A percentile compares a stretch with the other conserved stretches of the same genome.
phyloP scores from a whole-genome alignment of 345 rosid genomes.

The Kandelia obovata region DNA sequence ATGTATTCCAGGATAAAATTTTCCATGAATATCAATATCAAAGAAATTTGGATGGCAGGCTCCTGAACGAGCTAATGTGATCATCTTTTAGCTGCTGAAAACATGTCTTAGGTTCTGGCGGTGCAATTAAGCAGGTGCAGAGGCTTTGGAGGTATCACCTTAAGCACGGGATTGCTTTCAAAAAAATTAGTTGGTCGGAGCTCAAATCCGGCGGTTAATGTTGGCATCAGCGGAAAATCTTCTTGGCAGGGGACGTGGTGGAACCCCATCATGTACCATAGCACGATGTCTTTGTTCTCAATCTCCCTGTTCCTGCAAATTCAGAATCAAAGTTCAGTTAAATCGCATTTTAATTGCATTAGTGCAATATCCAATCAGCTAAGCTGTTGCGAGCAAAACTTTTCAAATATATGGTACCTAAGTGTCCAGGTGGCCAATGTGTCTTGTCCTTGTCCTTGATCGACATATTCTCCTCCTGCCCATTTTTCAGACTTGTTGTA shows the following conservation, averaged over 20 bases:
- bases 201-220: constrained; percentile 43
- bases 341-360: not conserved
- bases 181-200: constrained; percentile 53
- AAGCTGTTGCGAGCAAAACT: too few species aligned
- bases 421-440: constrained; percentile 45
- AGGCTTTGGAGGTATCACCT: constrained; percentile 26
- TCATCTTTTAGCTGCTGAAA: too few species aligned
- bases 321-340: not conserved
- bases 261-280: constrained; percentile 50
- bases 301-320: constrained; percentile 37
- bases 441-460: constrained; percentile 50
- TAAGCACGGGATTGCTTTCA: constrained; percentile 48
- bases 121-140: constrained; percentile 12
- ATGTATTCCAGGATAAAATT: too few species aligned
- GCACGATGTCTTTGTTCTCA: constrained; percentile 49
- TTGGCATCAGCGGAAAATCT: constrained; percentile 58
- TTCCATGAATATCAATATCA: too few species aligned
- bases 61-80: too few species aligned
- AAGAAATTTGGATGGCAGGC: too few species aligned
- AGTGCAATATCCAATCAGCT: too few species aligned
- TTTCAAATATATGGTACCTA: constrained; percentile 21
- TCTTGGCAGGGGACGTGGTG: constrained; percentile 58
- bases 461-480: constrained; percentile 42
- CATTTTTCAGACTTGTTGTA: constrained; percentile 54
- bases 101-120: not conserved